A percentile compares a stretch with the other conserved stretches of the same genome.
These are phyloP conservation scores for Ballota nigra DNA, from an alignment of 257 asterid genomes.

Conservation along the genomic window DNA sequence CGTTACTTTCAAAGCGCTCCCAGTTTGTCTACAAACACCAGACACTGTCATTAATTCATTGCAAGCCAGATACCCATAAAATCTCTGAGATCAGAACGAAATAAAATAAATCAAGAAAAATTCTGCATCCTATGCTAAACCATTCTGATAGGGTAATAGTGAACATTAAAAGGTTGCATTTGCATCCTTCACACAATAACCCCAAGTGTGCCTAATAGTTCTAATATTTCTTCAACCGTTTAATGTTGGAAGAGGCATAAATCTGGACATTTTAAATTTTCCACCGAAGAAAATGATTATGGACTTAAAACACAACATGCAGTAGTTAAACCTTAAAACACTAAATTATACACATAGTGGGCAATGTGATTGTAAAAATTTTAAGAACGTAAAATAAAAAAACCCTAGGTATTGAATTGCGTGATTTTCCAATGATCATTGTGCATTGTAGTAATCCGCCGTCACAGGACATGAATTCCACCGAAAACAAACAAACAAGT, in stretches of 20 bases:
- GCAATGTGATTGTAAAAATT: background rate
- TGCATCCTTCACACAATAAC: background rate
- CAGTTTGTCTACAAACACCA: slow-evolving; percentile 22
- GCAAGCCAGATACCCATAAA: background rate
- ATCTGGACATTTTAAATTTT: background rate
- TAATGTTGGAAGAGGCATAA: background rate
- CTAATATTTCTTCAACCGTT: background rate
- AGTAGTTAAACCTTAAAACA: background rate
- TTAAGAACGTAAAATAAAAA: background rate
- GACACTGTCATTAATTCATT: slow-evolving; percentile 5
- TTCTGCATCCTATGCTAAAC: background rate
- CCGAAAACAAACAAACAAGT: background rate
- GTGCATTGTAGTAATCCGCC: background rate
- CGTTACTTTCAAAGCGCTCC: slow-evolving; percentile 17
- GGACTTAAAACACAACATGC: background rate
- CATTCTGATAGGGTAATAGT: background rate
- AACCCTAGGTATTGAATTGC: slow-evolving; percentile 7
- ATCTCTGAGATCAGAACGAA: background rate
- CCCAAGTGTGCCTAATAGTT: background rate
- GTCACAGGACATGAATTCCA: background rate
- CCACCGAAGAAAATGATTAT: background rate
- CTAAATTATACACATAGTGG: background rate
- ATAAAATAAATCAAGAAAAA: background rate
- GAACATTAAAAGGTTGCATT: too few relatives aligned
- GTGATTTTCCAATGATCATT: slow-evolving; percentile 1